phyloP scores from a whole-genome alignment of 305 asterid species.

The Fraxinus platypoda region DNA sequence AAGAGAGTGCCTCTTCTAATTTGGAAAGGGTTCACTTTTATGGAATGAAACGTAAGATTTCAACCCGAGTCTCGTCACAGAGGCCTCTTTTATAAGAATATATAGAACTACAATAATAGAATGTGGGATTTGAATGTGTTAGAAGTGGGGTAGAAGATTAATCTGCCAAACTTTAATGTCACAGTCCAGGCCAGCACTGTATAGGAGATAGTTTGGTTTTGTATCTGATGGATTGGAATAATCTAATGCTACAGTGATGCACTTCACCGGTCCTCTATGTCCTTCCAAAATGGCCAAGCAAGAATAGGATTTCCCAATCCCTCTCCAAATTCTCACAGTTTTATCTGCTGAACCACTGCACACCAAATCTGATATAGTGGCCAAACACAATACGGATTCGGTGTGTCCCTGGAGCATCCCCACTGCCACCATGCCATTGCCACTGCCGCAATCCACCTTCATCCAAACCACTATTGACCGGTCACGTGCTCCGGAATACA shows the following conservation, averaged over 20 bases:
- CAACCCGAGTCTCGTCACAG: not conserved
- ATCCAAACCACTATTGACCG: conserved; percentile 51
- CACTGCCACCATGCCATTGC: conserved; percentile 40
- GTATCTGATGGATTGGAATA: conserved; percentile 27
- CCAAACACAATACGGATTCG: conserved; percentile 58
- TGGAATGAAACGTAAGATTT: not conserved
- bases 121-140: not conserved
- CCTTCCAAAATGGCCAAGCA: conserved; percentile 62
- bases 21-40: not conserved
- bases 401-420: conserved; percentile 63
- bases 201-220: conserved; percentile 39
- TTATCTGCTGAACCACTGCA: conserved; percentile 77
- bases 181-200: conserved; percentile 64
- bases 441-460: conserved; percentile 9
- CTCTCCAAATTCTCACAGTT: conserved; percentile 69
- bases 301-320: conserved; percentile 40
- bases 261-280: conserved; percentile 65
- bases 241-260: conserved; percentile 44
- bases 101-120: not conserved
- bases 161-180: conserved; percentile 71
- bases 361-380: conserved; percentile 42
- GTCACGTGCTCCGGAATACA: conserved; percentile 69
- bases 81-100: not conserved
- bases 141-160: conserved; percentile 22
- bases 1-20: not conserved